Base-by-base conservation (phyloP, 345 rosid genomes). In the Acer negundo region DNA sequence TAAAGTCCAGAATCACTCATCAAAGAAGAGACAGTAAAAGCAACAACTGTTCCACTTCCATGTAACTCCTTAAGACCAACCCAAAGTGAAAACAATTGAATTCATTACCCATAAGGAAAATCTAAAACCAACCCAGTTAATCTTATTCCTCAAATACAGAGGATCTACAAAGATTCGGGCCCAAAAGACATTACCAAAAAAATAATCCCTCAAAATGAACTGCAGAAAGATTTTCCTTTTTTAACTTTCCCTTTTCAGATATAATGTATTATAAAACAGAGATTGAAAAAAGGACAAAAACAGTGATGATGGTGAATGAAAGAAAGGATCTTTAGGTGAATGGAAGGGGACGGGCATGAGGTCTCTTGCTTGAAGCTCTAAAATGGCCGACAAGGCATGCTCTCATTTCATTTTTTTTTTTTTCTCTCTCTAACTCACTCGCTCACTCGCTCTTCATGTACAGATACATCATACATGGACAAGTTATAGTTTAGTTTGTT, bases 351-450 rank as follows among this genome's bases (percentile, higher is more conserved):
- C 77, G 83, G 82, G 84, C 79, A 81, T 72, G 80, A 83, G 84
- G 38, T 35, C 81, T 83, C 75, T 68, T 62, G 12, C 71, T 44
- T 83, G 81, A 78, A 84, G 80, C 85, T 88, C 75, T 76, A 84
- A 86, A 84, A 86, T 86, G 89, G 88, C 88, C 84, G 85, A 88
- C 86, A 81, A 84, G 87, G 86, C 85, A 86, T 82, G 89, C 85
- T 38, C 72, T 73, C 82, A 71, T 76, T 70, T 77, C 78, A 26
- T 26, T 64, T 55, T 3, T 3, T 31, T 31, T 38, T 70, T 56
- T 80, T 72, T 64, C 53, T 80, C 75, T 64, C 53, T 35, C 38
- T 35, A 35, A 35, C 4, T 53, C 70, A 44, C 74, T 77, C 38
- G 72, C 24, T 24, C 42, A 23, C 38, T 22, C 35, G 35, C 35